Percentiles rank a stretch among this genome's conserved stretches.
Conservation (phyloP, 768 basidiomycete genomes). For the Mycena sanguinolenta region DNA sequence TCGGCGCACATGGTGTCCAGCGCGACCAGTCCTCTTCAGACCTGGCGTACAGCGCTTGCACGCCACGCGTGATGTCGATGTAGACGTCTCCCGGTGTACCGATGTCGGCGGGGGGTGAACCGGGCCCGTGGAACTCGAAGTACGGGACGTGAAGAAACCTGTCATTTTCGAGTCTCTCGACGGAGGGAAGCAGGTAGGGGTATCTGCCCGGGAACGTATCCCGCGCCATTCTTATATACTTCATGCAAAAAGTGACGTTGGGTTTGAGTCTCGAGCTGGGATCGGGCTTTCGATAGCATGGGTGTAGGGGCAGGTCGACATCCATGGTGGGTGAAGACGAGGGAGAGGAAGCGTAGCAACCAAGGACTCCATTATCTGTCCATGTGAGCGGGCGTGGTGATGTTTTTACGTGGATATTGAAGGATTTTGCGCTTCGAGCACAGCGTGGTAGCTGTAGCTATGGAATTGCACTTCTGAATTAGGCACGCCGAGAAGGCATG, state of each 20-base stretch:
- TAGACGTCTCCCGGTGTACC: constrained; percentile 28
- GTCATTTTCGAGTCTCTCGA: neutral
- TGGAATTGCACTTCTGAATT: too few relatives aligned
- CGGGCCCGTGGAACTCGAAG: constrained; percentile 17
- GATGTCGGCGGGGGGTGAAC: constrained; percentile 7
- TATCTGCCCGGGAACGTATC: neutral
- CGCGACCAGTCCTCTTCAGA: constrained; percentile 14
- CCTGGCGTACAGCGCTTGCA: constrained; percentile 11
- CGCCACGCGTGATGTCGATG: constrained; percentile 8
- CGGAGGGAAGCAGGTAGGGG: neutral
- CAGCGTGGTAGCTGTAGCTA: too few relatives aligned
- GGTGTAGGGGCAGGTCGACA: neutral
- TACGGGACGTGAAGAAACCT: constrained; percentile 8
- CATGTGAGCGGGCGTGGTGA: too few relatives aligned
- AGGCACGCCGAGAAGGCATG: too few relatives aligned
- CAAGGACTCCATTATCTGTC: neutral
- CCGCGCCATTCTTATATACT: constrained; percentile 5
- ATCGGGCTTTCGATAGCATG: neutral
- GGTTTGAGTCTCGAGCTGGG: constrained; percentile 19
- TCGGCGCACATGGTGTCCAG: constrained; percentile 1
- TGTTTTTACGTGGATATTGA: constrained; percentile 5
- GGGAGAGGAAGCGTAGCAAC: neutral
- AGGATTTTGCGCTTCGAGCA: neutral
- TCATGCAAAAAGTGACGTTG: neutral
- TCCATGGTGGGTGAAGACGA: neutral